Conservation (phyloP, 805 yeast species). For the Yarrowia hollandica region DNA sequence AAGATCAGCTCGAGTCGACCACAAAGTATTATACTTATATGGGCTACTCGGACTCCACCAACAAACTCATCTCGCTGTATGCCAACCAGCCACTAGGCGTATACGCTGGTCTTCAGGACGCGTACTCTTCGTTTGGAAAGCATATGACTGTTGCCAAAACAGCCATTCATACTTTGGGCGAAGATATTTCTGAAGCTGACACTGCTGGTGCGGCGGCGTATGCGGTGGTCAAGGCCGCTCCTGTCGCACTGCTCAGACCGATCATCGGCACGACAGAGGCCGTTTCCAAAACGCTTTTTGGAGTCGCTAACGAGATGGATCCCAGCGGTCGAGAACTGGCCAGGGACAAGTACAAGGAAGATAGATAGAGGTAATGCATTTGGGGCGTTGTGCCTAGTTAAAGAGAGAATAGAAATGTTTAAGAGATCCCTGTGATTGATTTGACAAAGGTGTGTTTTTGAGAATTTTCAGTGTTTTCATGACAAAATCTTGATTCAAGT, state of each 20-base stretch:
- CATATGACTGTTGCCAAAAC: slow-evolving; percentile 66
- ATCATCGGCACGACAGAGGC: slow-evolving; percentile 93
- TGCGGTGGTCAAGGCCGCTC: slow-evolving; percentile 73
- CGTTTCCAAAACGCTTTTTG: slow-evolving; percentile 75
- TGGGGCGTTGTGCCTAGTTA: no score
- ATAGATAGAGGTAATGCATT: neutral
- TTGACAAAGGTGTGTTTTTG: no score
- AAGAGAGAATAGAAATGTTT: no score
- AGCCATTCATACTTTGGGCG: slow-evolving; percentile 59
- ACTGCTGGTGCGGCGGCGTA: slow-evolving; percentile 56
- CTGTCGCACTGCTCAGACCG: slow-evolving; percentile 78
- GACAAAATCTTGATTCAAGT: no score
- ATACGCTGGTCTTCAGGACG: slow-evolving; percentile 71
- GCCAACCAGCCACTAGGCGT: slow-evolving; percentile 78
- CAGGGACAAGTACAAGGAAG: slow-evolving; percentile 46
- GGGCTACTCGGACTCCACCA: slow-evolving; percentile 31
- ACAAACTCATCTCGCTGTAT: slow-evolving; percentile 44
- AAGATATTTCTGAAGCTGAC: slow-evolving; percentile 60
- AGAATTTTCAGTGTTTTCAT: no score
- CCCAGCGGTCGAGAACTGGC: slow-evolving; percentile 58
- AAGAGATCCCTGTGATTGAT: no score
- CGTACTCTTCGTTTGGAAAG: slow-evolving; percentile 68
- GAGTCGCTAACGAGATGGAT: slow-evolving; percentile 78
- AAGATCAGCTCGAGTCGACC: neutral
- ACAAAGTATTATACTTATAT: slow-evolving; percentile 33